These are phyloP conservation scores for Penicillium occitanis DNA, from an alignment of 2,329 filamentous ascomycete genomes.

Conservation along the genomic window DNA sequence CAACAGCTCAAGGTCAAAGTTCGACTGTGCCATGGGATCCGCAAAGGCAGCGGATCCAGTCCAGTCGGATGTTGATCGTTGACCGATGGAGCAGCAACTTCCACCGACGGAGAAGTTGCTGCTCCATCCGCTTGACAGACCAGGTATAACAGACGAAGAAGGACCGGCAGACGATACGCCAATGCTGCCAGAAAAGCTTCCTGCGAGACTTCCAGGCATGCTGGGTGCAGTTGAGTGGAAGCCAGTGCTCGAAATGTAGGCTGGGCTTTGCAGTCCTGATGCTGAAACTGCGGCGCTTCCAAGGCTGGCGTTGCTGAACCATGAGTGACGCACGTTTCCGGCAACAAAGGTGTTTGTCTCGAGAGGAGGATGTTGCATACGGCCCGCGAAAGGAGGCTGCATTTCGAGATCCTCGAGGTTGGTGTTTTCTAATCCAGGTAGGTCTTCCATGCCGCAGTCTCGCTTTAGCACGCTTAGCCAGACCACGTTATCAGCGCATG, in stretches of 20 bases:
- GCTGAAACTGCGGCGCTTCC: constrained; percentile 31
- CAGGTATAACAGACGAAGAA: constrained; percentile 26
- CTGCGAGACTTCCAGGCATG: constrained; percentile 36
- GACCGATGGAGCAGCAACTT: constrained; percentile 25
- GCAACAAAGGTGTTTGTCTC: constrained; percentile 35
- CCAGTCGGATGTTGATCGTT: constrained; percentile 37
- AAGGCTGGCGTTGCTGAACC: constrained; percentile 22
- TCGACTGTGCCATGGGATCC: constrained; percentile 40
- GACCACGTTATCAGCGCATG: constrained; percentile 48
- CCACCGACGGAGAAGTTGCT: constrained; percentile 32
- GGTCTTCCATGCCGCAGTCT: constrained; percentile 40
- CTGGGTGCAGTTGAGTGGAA: constrained; percentile 39
- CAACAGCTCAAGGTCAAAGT: constrained; percentile 41
- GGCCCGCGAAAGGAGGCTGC: constrained; percentile 45
- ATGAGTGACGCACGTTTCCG: constrained; percentile 27
- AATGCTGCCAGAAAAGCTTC: constrained; percentile 38
- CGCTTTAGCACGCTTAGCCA: constrained; percentile 49
- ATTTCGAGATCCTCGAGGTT: constrained; percentile 42
- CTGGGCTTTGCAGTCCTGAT: constrained; percentile 36
- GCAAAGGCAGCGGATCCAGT: constrained; percentile 28
- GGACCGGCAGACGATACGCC: constrained; percentile 30
- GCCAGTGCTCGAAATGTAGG: constrained; percentile 31
- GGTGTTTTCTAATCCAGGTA: constrained; percentile 35
- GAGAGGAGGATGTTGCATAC: constrained; percentile 34
- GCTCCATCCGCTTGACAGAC: constrained; percentile 35